Conservation (phyloP, 2,329 filamentous ascomycete genomes). For the Fusarium proliferatum region DNA sequence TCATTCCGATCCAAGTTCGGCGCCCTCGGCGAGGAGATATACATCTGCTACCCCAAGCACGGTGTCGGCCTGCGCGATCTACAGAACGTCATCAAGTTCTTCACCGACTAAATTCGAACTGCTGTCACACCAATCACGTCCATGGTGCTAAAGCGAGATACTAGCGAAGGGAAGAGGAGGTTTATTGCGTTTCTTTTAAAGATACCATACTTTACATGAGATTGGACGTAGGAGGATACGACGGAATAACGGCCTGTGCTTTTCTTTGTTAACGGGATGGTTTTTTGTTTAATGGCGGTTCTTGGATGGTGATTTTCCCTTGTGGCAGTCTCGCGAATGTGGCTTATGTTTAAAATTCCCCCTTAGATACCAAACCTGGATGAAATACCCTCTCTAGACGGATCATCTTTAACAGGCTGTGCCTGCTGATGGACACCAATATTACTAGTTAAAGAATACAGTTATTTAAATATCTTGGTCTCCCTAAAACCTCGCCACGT, state of each 20-base stretch:
- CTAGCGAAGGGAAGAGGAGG: neutral
- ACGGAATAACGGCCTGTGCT: conserved; percentile 25
- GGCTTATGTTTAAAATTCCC: conserved; percentile 28
- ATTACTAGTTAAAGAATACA: conserved; percentile 27
- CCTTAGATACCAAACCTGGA: conserved; percentile 39
- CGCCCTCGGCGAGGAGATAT: conserved; percentile 83
- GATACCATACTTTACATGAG: conserved; percentile 30
- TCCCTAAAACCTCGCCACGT: too few species aligned
- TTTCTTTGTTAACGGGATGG: neutral
- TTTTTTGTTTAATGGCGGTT: neutral
- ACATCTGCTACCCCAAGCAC: conserved; percentile 89
- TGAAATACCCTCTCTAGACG: conserved; percentile 37
- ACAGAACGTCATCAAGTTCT: conserved; percentile 89
- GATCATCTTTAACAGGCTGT: conserved; percentile 18
- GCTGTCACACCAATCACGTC: neutral
- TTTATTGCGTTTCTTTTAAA: conserved; percentile 18
- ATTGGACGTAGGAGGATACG: conserved; percentile 9
- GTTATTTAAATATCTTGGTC: neutral
- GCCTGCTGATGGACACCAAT: conserved; percentile 28
- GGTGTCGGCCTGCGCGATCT: conserved; percentile 85
- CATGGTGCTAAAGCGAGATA: conserved; percentile 1
- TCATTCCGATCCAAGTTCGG: conserved; percentile 94
- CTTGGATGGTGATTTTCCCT: conserved; percentile 18
- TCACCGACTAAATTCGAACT: conserved; percentile 71
- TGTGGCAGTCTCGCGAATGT: conserved; percentile 15